Evolutionary conservation across 2,329 filamentous ascomycete genomes (phyloP), one percentile per base, ranked within the genome.

Genomic region (Fusarium camptoceras): DNA sequence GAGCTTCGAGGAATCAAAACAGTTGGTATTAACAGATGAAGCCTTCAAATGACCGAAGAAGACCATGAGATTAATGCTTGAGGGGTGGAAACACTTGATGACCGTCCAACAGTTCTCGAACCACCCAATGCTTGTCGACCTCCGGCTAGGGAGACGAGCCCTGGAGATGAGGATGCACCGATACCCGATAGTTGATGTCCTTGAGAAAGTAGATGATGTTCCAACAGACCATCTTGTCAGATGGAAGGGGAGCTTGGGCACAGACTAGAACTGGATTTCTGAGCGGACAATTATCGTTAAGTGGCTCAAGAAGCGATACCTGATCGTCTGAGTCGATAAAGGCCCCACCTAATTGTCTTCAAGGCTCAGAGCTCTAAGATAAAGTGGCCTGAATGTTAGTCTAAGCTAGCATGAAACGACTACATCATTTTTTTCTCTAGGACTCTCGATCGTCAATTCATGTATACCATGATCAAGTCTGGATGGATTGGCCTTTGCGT

Each of bases 401-500:
- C 16, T 34, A 34, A 34, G 31, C 30, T 37, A 11, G 34, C 34
- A n/a, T 31, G 34, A 37, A 37, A 8, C 6, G 18, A 37, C 34
- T 37, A 11, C 16, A n/a, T 34, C 18, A 2, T 4, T 37, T n/a
- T n/a, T 18, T 37, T n/a, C 18, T 11, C 34, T 37, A 11, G 10
- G 18, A 37, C 34, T 37, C 16, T 37, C 9, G 0, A 37, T 2
- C 18, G 10, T 10, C 18, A 10, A 37, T 18, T 37, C 34, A 6
- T 10, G 9, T 6, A 11, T n/a, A 37, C 18, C 10, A 5, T n/a
- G 34, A n/a, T 11, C 5, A 37, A 37, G 34, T 10, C 12, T n/a
- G 3, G 10, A n/a, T 11, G n/a, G 11, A 7, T 12, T 6, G 0
- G 18, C 3, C 1, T 37, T n/a, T 37, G 3, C 18, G 9, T 7